A percentile compares a stretch with the other conserved stretches of the same genome.
Conservation (phyloP, 345 rosid genomes). For the Cochlearia excelsa region DNA sequence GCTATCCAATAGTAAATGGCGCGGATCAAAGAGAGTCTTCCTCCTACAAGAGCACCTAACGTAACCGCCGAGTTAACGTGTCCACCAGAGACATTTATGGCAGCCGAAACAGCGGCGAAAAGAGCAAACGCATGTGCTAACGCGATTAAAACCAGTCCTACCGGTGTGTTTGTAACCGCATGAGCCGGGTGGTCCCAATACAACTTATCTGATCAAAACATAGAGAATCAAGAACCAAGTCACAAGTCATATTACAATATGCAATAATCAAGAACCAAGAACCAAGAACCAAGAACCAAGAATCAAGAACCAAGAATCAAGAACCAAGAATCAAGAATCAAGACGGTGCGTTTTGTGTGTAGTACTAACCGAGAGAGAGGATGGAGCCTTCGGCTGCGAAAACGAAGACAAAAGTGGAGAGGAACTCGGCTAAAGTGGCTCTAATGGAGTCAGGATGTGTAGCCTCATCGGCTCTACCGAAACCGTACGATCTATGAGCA, state of each 20-base stretch:
- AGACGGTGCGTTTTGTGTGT: too few species aligned
- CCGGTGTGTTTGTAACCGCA: constrained; percentile 28
- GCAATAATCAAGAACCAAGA: background rate
- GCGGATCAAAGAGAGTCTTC: constrained; percentile 49
- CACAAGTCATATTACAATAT: background rate
- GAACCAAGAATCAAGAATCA: background rate
- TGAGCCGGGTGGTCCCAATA: constrained; percentile 30
- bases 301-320: background rate
- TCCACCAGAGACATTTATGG: constrained; percentile 62
- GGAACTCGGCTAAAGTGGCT: constrained; percentile 60
- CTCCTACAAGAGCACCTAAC: constrained; percentile 61
- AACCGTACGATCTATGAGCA: constrained; percentile 31
- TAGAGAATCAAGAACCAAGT: background rate
- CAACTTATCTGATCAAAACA: constrained; percentile 41
- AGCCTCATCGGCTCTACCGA: constrained; percentile 36
- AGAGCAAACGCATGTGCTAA: constrained; percentile 62
- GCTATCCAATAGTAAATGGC: constrained; percentile 65
- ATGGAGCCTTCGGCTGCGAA: constrained; percentile 71
- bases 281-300: background rate
- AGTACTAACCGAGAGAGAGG: constrained; percentile 53
- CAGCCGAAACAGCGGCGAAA: constrained; percentile 52
- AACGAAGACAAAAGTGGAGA: constrained; percentile 63
- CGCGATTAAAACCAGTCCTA: constrained; percentile 45
- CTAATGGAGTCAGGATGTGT: constrained; percentile 37
- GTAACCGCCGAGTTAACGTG: constrained; percentile 77